phyloP scores from a whole-genome alignment of 2,329 filamentous ascomycete genomes.

The Lasiodiplodia hormozganensis region DNA sequence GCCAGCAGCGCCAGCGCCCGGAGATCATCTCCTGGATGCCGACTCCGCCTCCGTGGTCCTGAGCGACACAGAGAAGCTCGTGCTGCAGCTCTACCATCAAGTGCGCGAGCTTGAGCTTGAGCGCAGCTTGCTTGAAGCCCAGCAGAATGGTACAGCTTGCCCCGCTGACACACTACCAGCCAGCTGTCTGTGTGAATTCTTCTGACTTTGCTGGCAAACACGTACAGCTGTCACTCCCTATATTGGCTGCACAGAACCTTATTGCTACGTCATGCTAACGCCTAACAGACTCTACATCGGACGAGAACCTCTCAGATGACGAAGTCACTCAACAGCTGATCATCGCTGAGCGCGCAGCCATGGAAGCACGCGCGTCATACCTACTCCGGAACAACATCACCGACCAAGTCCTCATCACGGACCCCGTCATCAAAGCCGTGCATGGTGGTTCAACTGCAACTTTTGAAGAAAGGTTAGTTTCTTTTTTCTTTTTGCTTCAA shows the following conservation, averaged over 20 bases:
- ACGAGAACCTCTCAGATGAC: slow-evolving; percentile 53
- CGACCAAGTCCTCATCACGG: slow-evolving; percentile 72
- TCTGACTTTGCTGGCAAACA: background rate
- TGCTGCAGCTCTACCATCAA: slow-evolving; percentile 74
- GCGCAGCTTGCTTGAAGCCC: slow-evolving; percentile 67
- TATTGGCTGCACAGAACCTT: background rate
- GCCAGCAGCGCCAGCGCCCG: background rate
- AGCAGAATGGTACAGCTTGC: slow-evolving; percentile 31
- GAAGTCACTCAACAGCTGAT: slow-evolving; percentile 60
- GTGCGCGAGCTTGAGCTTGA: slow-evolving; percentile 76
- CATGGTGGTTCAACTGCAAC: slow-evolving; percentile 71
- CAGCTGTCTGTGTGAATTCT: background rate
- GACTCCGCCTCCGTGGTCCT: slow-evolving; percentile 60
- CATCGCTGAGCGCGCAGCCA: slow-evolving; percentile 67
- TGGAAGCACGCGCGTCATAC: slow-evolving; percentile 74
- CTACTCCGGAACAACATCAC: slow-evolving; percentile 72
- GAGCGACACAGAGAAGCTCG: slow-evolving; percentile 69
- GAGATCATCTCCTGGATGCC: slow-evolving; percentile 51
- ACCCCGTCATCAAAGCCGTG: slow-evolving; percentile 79
- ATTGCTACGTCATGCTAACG: slow-evolving; percentile 30
- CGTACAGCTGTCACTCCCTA: background rate
- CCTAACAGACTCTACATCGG: background rate
- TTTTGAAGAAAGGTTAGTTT: slow-evolving; percentile 68
- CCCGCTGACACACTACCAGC: background rate
- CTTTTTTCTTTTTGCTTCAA: background rate